Percentiles rank a stretch among this genome's conserved stretches.
Evolutionary conservation across 768 basidiomycete genomes (phyloP).

Genomic region (Lactifluus volemus): DNA sequence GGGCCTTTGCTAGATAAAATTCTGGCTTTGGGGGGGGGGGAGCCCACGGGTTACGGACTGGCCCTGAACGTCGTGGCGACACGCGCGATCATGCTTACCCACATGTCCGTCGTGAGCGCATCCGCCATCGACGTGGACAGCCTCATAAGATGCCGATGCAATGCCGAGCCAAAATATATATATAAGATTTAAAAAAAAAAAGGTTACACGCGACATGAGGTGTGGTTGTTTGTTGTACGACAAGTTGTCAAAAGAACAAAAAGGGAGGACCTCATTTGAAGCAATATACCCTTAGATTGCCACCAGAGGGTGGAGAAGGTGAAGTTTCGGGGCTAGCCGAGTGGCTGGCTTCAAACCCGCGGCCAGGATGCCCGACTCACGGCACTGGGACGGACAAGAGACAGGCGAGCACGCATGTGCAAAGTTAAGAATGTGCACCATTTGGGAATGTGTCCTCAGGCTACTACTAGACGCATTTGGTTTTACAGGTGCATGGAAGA

Average conservation of each 20-base stretch:
- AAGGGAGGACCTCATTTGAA: too few relatives aligned
- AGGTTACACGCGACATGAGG: too few relatives aligned
- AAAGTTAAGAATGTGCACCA: background rate
- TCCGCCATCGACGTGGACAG: background rate
- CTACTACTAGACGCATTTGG: background rate
- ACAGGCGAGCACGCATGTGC: background rate
- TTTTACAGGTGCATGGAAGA: background rate
- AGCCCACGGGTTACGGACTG: background rate
- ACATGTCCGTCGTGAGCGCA: slow-evolving; percentile 2
- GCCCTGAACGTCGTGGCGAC: background rate
- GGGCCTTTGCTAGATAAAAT: background rate
- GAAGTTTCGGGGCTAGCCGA: background rate
- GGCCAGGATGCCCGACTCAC: background rate
- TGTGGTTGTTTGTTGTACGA: too few relatives aligned
- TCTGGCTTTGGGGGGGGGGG: too few relatives aligned
- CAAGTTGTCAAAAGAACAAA: too few relatives aligned
- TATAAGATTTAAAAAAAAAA: too few relatives aligned
- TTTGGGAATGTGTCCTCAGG: background rate
- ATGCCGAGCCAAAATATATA: too few relatives aligned
- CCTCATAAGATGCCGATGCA: too few relatives aligned
- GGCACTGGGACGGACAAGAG: background rate
- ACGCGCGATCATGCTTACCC: background rate
- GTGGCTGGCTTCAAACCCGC: background rate
- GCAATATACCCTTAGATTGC: too few relatives aligned
- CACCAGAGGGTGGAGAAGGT: too few relatives aligned